A percentile compares a stretch with the other conserved stretches of the same genome.
These are phyloP conservation scores for Hypoxylon perforatum DNA, from an alignment of 495 filamentous ascomycete species.

Conservation along the genomic window DNA sequence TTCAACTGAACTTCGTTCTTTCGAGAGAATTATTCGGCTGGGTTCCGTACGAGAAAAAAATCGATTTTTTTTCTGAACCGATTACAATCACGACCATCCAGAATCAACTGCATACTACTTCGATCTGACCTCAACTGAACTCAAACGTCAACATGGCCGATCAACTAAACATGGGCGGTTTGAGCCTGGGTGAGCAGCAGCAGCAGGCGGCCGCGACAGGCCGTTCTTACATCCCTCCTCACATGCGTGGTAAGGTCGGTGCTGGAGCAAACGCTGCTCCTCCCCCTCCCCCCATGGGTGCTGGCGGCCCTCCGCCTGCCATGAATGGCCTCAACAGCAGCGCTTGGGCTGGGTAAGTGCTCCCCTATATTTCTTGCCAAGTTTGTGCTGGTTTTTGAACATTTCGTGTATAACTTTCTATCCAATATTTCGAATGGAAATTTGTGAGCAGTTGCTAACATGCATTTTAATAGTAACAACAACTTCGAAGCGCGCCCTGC, in stretches of 20 bases:
- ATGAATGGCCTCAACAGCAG: slow-evolving; percentile 67
- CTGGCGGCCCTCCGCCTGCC: slow-evolving; percentile 49
- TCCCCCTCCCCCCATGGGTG: slow-evolving; percentile 43
- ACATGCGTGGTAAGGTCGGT: slow-evolving; percentile 76
- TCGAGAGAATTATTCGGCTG: slow-evolving; percentile 49
- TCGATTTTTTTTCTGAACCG: slow-evolving; percentile 30
- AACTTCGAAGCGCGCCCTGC: slow-evolving; percentile 56
- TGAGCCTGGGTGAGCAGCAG: slow-evolving; percentile 79
- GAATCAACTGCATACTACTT: neutral
- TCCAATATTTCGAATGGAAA: slow-evolving; percentile 6
- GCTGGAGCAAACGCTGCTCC: slow-evolving; percentile 40
- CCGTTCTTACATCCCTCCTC: slow-evolving; percentile 95
- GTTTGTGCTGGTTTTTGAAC: neutral
- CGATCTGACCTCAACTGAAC: slow-evolving; percentile 5
- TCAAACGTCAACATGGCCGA: slow-evolving; percentile 84
- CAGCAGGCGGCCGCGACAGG: slow-evolving; percentile 60
- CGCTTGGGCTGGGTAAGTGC: slow-evolving; percentile 71
- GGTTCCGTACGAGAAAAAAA: slow-evolving; percentile 45
- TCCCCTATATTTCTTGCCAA: neutral
- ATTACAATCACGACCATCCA: slow-evolving; percentile 16
- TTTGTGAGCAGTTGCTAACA: slow-evolving; percentile 32
- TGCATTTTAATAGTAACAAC: slow-evolving; percentile 50
- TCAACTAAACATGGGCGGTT: slow-evolving; percentile 89
- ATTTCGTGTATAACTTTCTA: neutral
- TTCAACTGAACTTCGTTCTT: slow-evolving; percentile 53